phyloP scores from a whole-genome alignment of 129 eudicot species.

The Gnaphalium uliginosum region DNA sequence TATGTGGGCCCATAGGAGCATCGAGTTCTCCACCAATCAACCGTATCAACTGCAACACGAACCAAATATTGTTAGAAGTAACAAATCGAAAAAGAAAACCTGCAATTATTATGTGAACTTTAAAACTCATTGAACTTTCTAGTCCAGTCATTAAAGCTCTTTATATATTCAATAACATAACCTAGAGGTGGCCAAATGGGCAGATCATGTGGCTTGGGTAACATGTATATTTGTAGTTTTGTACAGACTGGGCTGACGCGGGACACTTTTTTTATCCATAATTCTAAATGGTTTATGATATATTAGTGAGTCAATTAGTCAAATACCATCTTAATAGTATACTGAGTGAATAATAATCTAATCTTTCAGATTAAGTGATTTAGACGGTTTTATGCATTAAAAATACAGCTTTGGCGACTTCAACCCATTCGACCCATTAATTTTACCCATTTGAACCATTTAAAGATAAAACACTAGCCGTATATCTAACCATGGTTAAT shows the following conservation, averaged over 20 bases:
- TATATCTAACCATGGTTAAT: no score
- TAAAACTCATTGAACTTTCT: no score
- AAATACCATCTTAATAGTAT: no score
- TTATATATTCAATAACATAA: no score
- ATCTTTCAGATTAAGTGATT: neutral
- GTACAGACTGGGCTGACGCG: neutral
- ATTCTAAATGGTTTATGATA: neutral
- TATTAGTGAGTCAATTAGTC: no score
- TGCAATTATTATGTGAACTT: no score
- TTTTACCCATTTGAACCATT: neutral
- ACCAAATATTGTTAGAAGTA: slow-evolving; percentile 26
- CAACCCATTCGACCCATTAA: neutral
- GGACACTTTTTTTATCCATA: neutral
- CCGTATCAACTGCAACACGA: slow-evolving; percentile 67
- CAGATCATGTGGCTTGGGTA: no score
- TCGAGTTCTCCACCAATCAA: slow-evolving; percentile 57
- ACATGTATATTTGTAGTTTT: neutral
- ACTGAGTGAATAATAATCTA: neutral
- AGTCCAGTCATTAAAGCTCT: no score
- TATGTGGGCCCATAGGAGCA: slow-evolving; percentile 44
- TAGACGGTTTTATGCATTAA: neutral
- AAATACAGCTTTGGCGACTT: neutral
- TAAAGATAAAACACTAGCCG: no score
- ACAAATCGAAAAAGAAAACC: neutral
- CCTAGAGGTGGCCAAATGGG: neutral